Base-by-base conservation (phyloP, 768 basidiomycete species). In the Phylloporus arenicola region DNA sequence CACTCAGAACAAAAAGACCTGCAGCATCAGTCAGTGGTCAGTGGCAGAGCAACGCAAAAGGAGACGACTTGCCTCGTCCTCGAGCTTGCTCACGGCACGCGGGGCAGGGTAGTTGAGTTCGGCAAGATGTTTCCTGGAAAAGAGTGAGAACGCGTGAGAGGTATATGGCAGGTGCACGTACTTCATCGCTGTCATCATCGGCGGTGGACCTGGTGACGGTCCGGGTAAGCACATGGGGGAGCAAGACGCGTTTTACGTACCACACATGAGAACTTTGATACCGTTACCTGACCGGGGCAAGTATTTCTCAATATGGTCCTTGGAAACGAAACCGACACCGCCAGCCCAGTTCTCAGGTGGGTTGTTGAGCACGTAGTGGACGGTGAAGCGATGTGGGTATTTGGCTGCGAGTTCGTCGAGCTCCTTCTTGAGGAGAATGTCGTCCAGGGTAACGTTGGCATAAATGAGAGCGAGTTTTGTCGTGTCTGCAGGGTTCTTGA, bases 291-390 rank as follows among this genome's bases (percentile, higher is more conserved):
- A 71, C 3, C 74, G 72, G n/a, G 91, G 92, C 69, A 97, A 75
- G 68, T 83, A 75, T 55, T 83, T 71, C 63, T 87, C 79, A 61
- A 99, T 92, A 64, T 96, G 92, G 11, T 92, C 91, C 70, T 88
- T 90, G 59, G 86, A 81, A 48, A 99, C 90, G 61, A 96, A 99
- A 34, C 96, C 96, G 48, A 84, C 82, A 52, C 93, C 93, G 40
- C 88, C 89, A 4, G 74, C 79, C 96, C 96, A 99, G 56, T 69
- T 75, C 24, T 79, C 73, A 5, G 95, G 93, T 3, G 93, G 83
- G 75, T 92, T 96, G 78, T 99, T 98, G 63, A 99, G 81, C 48
- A 96, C 92, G 67, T 93, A 92, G 71, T 80, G 82, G 47, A 95
- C 77, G 57, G 79, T 82, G 78, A 98, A 92, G 51, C 82, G 76